Evolutionary conservation across 1,284 basidiomycete species (phyloP).

Genomic region (Sphagnurus paluster): DNA sequence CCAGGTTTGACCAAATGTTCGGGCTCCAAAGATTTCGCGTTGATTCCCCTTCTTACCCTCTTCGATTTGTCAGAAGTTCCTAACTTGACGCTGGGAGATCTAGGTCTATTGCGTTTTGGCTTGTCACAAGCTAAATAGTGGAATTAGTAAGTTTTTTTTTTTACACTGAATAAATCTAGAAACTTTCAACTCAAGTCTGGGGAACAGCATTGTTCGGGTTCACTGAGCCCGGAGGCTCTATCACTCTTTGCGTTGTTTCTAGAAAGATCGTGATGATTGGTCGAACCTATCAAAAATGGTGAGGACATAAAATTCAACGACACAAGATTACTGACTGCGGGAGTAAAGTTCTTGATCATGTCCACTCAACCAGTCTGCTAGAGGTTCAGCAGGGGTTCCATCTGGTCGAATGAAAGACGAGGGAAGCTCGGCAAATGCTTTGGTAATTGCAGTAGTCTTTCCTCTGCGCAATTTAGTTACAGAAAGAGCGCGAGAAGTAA

Average conservation of each 20-base stretch:
- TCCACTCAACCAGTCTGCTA: conserved; percentile 29
- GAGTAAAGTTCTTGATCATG: neutral
- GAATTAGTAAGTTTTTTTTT: neutral
- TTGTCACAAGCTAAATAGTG: neutral
- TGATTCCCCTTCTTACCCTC: conserved; percentile 7
- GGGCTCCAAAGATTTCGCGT: neutral
- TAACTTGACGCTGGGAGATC: too few species aligned
- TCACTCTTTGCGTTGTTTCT: too few species aligned
- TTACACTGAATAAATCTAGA: too few species aligned
- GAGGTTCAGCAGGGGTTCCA: conserved; percentile 37
- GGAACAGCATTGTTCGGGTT: too few species aligned
- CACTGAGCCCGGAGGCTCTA: too few species aligned
- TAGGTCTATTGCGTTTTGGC: conserved; percentile 18
- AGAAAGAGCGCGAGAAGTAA: conserved; percentile 12
- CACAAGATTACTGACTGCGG: neutral
- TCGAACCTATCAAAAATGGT: neutral
- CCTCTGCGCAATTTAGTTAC: conserved; percentile 4
- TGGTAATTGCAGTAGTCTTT: conserved; percentile 41
- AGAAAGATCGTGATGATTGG: too few species aligned
- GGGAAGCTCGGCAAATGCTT: conserved; percentile 59
- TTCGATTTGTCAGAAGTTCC: too few species aligned
- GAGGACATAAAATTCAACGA: neutral
- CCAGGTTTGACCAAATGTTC: neutral
- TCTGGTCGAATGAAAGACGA: conserved; percentile 38
- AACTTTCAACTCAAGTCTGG: too few species aligned